These are phyloP conservation scores for Rhizopus stolonifer DNA, from an alignment of 371 early-diverging fungal species.

Conservation along the genomic window DNA sequence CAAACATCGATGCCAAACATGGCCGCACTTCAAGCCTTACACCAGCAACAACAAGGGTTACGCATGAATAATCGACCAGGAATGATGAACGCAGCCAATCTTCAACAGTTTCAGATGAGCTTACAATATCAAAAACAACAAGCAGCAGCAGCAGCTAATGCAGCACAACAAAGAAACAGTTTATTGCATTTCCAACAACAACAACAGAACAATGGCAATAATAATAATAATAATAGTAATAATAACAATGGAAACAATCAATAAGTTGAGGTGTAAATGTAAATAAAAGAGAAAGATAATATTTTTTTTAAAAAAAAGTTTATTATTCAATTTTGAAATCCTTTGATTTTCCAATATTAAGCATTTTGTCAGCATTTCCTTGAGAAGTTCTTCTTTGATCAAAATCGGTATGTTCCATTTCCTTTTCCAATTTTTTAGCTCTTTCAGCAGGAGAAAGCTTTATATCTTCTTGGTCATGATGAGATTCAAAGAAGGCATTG, in stretches of 20 bases:
- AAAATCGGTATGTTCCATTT: background rate
- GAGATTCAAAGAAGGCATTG: background rate
- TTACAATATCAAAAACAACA: slow-evolving; percentile 34
- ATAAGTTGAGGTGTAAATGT: background rate
- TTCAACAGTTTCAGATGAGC: slow-evolving; percentile 41
- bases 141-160: slow-evolving; percentile 19
- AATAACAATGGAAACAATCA: no score
- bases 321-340: background rate
- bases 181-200: slow-evolving; percentile 16
- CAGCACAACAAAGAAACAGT: slow-evolving; percentile 31
- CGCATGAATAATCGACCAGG: background rate
- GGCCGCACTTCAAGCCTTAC: slow-evolving; percentile 26
- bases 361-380: background rate
- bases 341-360: background rate
- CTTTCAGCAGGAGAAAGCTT: background rate
- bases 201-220: slow-evolving; percentile 18
- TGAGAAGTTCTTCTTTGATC: background rate
- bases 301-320: background rate
- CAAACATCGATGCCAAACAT: slow-evolving; percentile 28
- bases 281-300: background rate
- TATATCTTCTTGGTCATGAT: background rate
- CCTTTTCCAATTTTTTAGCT: background rate
- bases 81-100: background rate
- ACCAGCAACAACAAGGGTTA: slow-evolving; percentile 9
- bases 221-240: no score